Evolutionary conservation across 768 basidiomycete species (phyloP).

Genomic region (Mycena galopus): DNA sequence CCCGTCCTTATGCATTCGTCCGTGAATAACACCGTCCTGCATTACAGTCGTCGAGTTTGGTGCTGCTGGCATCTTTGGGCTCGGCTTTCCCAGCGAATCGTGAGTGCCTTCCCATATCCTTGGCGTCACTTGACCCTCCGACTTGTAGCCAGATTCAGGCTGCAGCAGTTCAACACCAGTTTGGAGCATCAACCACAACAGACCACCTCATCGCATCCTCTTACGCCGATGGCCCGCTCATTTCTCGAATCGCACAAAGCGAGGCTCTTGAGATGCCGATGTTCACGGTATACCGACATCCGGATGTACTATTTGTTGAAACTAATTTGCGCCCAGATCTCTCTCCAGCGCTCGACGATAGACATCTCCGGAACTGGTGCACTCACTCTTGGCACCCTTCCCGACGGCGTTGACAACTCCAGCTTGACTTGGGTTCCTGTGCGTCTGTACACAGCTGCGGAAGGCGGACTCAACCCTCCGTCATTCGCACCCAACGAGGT

Average conservation of each 20-base stretch:
- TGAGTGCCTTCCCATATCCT: constrained; percentile 39
- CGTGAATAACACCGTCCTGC: neutral
- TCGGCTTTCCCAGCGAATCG: constrained; percentile 79
- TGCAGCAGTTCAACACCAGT: constrained; percentile 42
- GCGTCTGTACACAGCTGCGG: constrained; percentile 61
- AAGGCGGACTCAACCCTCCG: constrained; percentile 70
- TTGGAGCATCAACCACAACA: constrained; percentile 39
- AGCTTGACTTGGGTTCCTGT: constrained; percentile 79
- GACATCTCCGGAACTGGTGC: constrained; percentile 69
- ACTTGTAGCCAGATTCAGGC: constrained; percentile 58
- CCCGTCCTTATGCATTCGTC: neutral
- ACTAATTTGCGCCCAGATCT: constrained; percentile 45
- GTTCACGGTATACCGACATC: constrained; percentile 55
- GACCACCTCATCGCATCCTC: constrained; percentile 54
- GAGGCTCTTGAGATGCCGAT: constrained; percentile 59
- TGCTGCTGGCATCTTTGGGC: constrained; percentile 74
- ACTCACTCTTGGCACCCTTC: constrained; percentile 75
- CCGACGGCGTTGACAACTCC: constrained; percentile 64
- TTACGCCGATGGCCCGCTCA: constrained; percentile 57
- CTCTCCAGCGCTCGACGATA: constrained; percentile 71
- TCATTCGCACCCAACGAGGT: constrained; percentile 72
- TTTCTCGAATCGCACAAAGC: constrained; percentile 61
- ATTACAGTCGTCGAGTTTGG: constrained; percentile 62
- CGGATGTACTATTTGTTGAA: neutral
- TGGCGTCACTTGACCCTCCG: constrained; percentile 7